phyloP scores from a whole-genome alignment of 805 yeast genomes.

The Candida stauntonica region DNA sequence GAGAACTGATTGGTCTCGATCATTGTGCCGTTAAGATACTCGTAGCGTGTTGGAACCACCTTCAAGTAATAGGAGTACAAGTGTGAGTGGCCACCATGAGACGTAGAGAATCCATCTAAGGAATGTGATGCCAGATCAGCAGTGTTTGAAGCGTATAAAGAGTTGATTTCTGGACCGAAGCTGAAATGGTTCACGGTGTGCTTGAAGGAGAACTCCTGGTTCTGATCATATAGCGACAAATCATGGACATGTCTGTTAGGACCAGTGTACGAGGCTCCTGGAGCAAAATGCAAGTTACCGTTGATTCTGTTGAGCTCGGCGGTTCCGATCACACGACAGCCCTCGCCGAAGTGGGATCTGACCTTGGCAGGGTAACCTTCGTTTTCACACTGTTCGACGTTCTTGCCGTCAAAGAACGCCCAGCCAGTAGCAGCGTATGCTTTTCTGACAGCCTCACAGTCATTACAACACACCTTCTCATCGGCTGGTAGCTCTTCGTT shows the following conservation, averaged over 20 bases:
- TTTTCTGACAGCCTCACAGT: constrained; percentile 72
- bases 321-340: constrained; percentile 81
- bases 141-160: constrained; percentile 19
- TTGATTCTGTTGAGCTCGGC: constrained; percentile 79
- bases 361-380: constrained; percentile 78
- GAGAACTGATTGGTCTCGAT: constrained; percentile 87
- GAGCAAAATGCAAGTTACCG: constrained; percentile 94
- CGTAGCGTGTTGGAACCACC: constrained; percentile 87
- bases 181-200: constrained; percentile 78
- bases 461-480: constrained; percentile 69
- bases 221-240: constrained; percentile 60
- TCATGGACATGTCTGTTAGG: constrained; percentile 78
- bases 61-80: constrained; percentile 76
- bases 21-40: constrained; percentile 48
- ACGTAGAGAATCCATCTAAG: constrained; percentile 48
- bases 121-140: constrained; percentile 54
- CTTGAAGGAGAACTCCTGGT: constrained; percentile 61
- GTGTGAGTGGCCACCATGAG: constrained; percentile 48
- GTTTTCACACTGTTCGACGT: constrained; percentile 83
- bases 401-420: constrained; percentile 87
- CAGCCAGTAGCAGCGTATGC: constrained; percentile 78
- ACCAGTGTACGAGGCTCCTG: constrained; percentile 71
- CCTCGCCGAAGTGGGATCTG: constrained; percentile 62
- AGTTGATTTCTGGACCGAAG: constrained; percentile 62
- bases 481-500: constrained; percentile 36